Conservation (phyloP, 345 rosid genomes). For the Anacardium occidentale region DNA sequence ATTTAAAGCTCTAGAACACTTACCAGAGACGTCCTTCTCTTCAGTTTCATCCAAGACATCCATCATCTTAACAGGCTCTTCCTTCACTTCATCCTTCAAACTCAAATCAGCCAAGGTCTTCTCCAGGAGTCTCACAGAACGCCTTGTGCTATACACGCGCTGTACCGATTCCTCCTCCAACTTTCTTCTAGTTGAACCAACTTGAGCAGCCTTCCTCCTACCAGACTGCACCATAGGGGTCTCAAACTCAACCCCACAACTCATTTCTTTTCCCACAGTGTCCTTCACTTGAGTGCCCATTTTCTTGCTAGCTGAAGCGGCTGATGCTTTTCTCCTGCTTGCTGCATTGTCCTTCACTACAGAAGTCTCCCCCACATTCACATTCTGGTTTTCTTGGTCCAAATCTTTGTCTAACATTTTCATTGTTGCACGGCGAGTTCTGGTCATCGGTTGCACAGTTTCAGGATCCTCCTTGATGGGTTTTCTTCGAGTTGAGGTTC, state of each 20-base stretch:
- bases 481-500: slow-evolving; percentile 55
- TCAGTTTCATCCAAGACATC: slow-evolving; percentile 29
- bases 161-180: slow-evolving; percentile 34
- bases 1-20: neutral
- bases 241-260: slow-evolving; percentile 24
- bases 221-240: slow-evolving; percentile 27
- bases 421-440: slow-evolving; percentile 43
- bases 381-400: slow-evolving; percentile 43
- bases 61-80: slow-evolving; percentile 23
- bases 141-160: slow-evolving; percentile 60
- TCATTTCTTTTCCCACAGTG: slow-evolving; percentile 12
- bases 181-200: slow-evolving; percentile 19
- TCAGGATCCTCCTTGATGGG: slow-evolving; percentile 39
- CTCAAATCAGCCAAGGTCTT: slow-evolving; percentile 52
- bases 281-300: slow-evolving; percentile 10
- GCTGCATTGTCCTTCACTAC: slow-evolving; percentile 18
- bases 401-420: slow-evolving; percentile 31
- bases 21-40: slow-evolving; percentile 35
- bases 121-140: slow-evolving; percentile 65
- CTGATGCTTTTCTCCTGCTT: slow-evolving; percentile 38
- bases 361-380: slow-evolving; percentile 34
- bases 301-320: slow-evolving; percentile 16
- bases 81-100: slow-evolving; percentile 41
- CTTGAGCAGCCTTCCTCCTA: slow-evolving; percentile 24
- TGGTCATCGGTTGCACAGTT: slow-evolving; percentile 37